These are phyloP conservation scores for Proliferodiscus dingleyae DNA, from an alignment of 2,329 filamentous ascomycete species.

Conservation along the genomic window DNA sequence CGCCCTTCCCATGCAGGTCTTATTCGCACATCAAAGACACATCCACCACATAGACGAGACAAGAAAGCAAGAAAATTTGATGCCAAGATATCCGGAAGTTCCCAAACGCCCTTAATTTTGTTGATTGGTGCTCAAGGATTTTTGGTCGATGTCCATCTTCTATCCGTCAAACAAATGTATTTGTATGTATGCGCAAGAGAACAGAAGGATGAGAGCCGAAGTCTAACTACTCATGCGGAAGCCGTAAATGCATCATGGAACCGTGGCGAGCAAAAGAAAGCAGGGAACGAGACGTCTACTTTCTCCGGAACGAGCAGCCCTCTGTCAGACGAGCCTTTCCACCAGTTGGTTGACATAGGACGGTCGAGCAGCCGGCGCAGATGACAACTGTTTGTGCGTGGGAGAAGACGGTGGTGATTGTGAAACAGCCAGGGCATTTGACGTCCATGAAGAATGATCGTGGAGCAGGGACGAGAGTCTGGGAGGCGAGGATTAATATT, in stretches of 20 bases:
- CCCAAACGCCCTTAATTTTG: slow-evolving; percentile 61
- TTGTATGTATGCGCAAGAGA: slow-evolving; percentile 37
- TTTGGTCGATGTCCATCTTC: slow-evolving; percentile 58
- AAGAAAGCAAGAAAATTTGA: slow-evolving; percentile 43
- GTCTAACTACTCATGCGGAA: slow-evolving; percentile 27
- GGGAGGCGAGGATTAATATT: slow-evolving; percentile 21
- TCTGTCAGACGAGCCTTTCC: slow-evolving; percentile 98
- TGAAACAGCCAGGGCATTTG: slow-evolving; percentile 99
- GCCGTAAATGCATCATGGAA: slow-evolving; percentile 26
- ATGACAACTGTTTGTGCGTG: slow-evolving; percentile 99
- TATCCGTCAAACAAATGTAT: slow-evolving; percentile 52
- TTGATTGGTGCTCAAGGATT: slow-evolving; percentile 50
- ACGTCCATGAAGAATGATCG: slow-evolving; percentile 99
- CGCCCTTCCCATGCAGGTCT: slow-evolving; percentile 44
- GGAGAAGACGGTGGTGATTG: slow-evolving; percentile 99
- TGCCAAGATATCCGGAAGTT: slow-evolving; percentile 76
- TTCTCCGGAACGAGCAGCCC: slow-evolving; percentile 99
- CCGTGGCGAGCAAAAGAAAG: slow-evolving; percentile 35
- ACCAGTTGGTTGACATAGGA: slow-evolving; percentile 99
- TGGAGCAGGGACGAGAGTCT: slow-evolving; percentile 92
- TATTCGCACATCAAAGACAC: slow-evolving; percentile 29
- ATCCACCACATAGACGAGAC: slow-evolving; percentile 29
- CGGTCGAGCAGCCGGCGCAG: slow-evolving; percentile 99
- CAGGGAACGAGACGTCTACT: slow-evolving; percentile 65
- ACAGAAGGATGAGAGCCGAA: slow-evolving; percentile 22